phyloP scores from a whole-genome alignment of 768 basidiomycete species.

The Podaxis sp. region DNA sequence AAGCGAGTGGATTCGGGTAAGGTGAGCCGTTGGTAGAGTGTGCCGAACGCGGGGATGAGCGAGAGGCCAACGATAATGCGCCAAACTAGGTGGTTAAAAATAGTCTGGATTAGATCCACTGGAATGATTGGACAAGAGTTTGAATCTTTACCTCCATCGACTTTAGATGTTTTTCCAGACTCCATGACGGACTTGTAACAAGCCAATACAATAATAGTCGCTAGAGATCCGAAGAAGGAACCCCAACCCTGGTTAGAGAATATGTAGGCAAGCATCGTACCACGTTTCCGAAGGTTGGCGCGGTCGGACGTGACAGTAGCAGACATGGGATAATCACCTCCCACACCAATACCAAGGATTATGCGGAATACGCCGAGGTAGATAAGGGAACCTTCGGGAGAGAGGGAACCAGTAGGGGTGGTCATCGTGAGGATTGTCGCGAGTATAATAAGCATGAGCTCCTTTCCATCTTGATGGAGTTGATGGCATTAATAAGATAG shows the following conservation, averaged over 20 bases:
- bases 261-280: constrained; percentile 74
- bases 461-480: constrained; percentile 58
- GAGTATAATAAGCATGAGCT: constrained; percentile 78
- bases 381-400: constrained; percentile 52
- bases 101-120: background rate
- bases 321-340: constrained; percentile 80
- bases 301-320: constrained; percentile 70
- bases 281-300: constrained; percentile 58
- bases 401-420: constrained; percentile 61
- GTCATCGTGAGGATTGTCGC: constrained; percentile 72
- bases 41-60: constrained; percentile 72
- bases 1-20: constrained; percentile 68
- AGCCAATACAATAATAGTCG: constrained; percentile 62
- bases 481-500: constrained; percentile 1
- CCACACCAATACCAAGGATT: constrained; percentile 74
- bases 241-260: constrained; percentile 84
- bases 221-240: constrained; percentile 59
- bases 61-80: constrained; percentile 72
- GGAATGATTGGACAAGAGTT: background rate
- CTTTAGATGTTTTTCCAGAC: constrained; percentile 56
- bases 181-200: constrained; percentile 68
- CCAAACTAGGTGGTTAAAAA: constrained; percentile 48
- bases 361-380: constrained; percentile 71
- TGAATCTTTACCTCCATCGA: constrained; percentile 58
- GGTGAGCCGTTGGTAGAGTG: constrained; percentile 74